A percentile compares a stretch with the other conserved stretches of the same genome.
phyloP scores from a whole-genome alignment of 306 rosid species.

The Biancaea sappan region DNA sequence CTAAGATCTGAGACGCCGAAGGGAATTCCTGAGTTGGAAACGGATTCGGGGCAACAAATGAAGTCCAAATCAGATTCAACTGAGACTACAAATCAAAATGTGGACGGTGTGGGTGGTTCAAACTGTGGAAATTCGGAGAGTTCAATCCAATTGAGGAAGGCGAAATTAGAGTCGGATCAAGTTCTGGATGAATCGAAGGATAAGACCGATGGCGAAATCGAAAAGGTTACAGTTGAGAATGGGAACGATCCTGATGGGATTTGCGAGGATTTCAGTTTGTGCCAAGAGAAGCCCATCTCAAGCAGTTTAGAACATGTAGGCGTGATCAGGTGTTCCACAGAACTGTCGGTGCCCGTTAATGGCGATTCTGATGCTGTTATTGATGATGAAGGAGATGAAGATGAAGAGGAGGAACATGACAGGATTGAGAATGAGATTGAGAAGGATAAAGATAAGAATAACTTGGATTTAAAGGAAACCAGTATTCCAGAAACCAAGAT shows the following conservation, averaged over 20 bases:
- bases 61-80: constrained; percentile 47
- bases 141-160: constrained; percentile 36
- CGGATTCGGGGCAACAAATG: constrained; percentile 36
- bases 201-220: constrained; percentile 37
- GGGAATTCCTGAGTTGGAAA: too few species aligned
- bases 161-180: constrained; percentile 35
- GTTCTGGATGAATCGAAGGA: constrained; percentile 38
- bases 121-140: constrained; percentile 20
- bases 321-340: constrained; percentile 33
- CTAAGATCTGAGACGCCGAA: constrained; percentile 46
- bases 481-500: constrained; percentile 32
- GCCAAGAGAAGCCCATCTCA: constrained; percentile 50
- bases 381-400: constrained; percentile 37
- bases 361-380: constrained; percentile 25
- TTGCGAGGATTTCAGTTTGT: constrained; percentile 59
- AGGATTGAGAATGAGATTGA: constrained; percentile 37
- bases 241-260: constrained; percentile 42
- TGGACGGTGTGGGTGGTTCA: constrained; percentile 5
- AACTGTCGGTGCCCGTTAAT: constrained; percentile 21
- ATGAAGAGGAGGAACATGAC: constrained; percentile 30
- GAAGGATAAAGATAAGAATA: constrained; percentile 41
- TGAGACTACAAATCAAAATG: constrained; percentile 2
- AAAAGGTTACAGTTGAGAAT: constrained; percentile 35
- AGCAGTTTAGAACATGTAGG: constrained; percentile 33
- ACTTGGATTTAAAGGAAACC: constrained; percentile 56